Evolutionary conservation across 352 stramenopile genomes (phyloP), one percentile per base, ranked within the genome.

Genomic region (Pythium chondricola): DNA sequence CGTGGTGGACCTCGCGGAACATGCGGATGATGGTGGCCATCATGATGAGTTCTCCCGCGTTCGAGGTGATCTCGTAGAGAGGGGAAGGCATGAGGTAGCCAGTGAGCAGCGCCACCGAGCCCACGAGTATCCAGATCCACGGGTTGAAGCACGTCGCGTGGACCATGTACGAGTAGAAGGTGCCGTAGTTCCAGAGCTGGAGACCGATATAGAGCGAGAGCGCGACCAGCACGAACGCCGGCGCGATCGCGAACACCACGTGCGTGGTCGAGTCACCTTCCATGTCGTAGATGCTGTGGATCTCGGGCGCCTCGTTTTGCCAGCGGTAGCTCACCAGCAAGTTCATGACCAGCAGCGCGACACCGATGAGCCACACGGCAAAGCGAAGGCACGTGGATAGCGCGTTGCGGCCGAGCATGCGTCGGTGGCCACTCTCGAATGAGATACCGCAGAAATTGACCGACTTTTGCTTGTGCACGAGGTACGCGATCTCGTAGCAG

Each of bases 371-470:
- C 81, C 81, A 93, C 29, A 93, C 75, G 13, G 70, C 43, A 44
- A 85, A 75, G 17, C 78, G 76, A 24, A 87, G 64, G 42, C 73
- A 81, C 11, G 68, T 78, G 5, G 81, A 88, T 7, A 85, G 55
- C 22, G 67, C 48, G 56, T 65, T 61, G 25, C 58, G 60, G 1
- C 62, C 51, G 26, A 70, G 63, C 30, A 67, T 63, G 25, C 70
- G 68, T 2, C 75, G 67, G 22, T 85, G 74, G 14, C 72, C 75
- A 31, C 67, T 81, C 42, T 95, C 83, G 48, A 96, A 95, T 14
- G 74, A 77, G 55, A 96, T 95, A 30, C 86, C 86, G 45, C 84
- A 95, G 51, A 95, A 96, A 56, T 93, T 92, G 47, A 96, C 83
- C 18, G 72, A 85, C 44, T 91, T 91, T 43, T 91, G 78, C 64